phyloP scores from a whole-genome alignment of 192 early-diverging fungal species.

The Gorgonomyces haynaldii region DNA sequence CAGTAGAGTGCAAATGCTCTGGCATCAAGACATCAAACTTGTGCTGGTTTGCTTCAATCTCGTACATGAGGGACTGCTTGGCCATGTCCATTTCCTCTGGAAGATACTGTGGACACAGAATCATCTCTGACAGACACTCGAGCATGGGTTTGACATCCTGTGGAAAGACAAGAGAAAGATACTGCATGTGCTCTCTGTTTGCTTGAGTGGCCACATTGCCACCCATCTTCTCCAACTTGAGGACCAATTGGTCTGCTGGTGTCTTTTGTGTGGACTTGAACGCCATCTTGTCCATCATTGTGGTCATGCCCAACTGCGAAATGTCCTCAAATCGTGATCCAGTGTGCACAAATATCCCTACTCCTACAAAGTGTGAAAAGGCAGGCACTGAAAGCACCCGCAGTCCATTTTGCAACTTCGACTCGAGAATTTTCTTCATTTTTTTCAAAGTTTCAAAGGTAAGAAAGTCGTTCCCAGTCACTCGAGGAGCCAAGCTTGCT shows the following conservation, averaged over 20 bases:
- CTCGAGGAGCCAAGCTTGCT: no score
- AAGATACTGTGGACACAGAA: constrained; percentile 60
- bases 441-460: no score
- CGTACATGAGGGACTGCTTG: constrained; percentile 64
- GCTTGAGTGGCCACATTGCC: constrained; percentile 83
- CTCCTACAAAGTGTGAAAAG: constrained; percentile 79
- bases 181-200: constrained; percentile 89
- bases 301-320: constrained; percentile 52
- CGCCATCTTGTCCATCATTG: constrained; percentile 86
- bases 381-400: constrained; percentile 69
- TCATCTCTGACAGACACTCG: constrained; percentile 65
- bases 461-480: no score
- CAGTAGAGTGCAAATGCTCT: constrained; percentile 76
- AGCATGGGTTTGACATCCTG: constrained; percentile 67
- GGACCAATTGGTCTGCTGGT: constrained; percentile 57
- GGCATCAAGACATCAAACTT: constrained; percentile 79
- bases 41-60: constrained; percentile 74
- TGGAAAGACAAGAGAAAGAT: constrained; percentile 82
- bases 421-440: no score
- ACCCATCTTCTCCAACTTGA: constrained; percentile 73
- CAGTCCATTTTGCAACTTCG: constrained; percentile 81
- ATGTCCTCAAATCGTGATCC: constrained; percentile 78
- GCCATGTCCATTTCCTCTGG: constrained; percentile 75
- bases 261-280: constrained; percentile 78
- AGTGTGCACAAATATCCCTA: constrained; percentile 84